Evolutionary conservation across 805 yeast species (phyloP).

Genomic region (Ogataea minuta): DNA sequence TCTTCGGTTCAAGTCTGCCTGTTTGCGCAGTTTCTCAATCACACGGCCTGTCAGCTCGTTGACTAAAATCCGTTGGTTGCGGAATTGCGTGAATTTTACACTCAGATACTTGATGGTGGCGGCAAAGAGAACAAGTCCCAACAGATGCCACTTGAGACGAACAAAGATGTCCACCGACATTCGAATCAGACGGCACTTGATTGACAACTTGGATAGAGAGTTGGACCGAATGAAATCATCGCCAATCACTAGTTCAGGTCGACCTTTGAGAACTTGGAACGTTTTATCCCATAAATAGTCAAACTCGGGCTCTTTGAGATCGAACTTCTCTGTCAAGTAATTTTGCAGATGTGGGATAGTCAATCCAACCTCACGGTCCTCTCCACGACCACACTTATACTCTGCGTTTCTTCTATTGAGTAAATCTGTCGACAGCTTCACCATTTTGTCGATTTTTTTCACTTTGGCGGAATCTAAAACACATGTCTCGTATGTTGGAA

Average conservation of each 20-base stretch:
- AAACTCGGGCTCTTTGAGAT: slow-evolving; percentile 22
- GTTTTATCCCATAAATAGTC: slow-evolving; percentile 30
- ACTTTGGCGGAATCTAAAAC: slow-evolving; percentile 75
- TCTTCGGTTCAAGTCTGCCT: slow-evolving; percentile 37
- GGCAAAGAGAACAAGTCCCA: slow-evolving; percentile 7
- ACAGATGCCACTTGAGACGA: slow-evolving; percentile 25
- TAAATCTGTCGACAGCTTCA: slow-evolving; percentile 61
- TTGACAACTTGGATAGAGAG: slow-evolving; percentile 28
- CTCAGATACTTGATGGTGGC: slow-evolving; percentile 8
- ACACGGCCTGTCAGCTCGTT: slow-evolving; percentile 48
- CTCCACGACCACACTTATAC: slow-evolving; percentile 36
- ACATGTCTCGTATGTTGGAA: slow-evolving; percentile 68
- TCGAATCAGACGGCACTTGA: slow-evolving; percentile 29
- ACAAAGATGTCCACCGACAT: slow-evolving; percentile 22
- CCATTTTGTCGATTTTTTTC: slow-evolving; percentile 63
- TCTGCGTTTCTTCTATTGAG: slow-evolving; percentile 72
- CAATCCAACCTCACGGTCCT: slow-evolving; percentile 34
- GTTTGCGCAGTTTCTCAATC: slow-evolving; percentile 48
- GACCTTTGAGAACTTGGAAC: slow-evolving; percentile 10
- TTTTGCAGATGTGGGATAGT: slow-evolving; percentile 65
- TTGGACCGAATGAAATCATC: slow-evolving; percentile 25
- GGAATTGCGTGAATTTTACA: slow-evolving; percentile 15
- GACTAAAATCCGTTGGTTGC: slow-evolving; percentile 40
- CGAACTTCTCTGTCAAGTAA: slow-evolving; percentile 51
- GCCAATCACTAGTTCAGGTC: slow-evolving; percentile 22